Evolutionary conservation across 2,329 filamentous ascomycete genomes (phyloP).

Genomic region (Fusarium mexicanum): DNA sequence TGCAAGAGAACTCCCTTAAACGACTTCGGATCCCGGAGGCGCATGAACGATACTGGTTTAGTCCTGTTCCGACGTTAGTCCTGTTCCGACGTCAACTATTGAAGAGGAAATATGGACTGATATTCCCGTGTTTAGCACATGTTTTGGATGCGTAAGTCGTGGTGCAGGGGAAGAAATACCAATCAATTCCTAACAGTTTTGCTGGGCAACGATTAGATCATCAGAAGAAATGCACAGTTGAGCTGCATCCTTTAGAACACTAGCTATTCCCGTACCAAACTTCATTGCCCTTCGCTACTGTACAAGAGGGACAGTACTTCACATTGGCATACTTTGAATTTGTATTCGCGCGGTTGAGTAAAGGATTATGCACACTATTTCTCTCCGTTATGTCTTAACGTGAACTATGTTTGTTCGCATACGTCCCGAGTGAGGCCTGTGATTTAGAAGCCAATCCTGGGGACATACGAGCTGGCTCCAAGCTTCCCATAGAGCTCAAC

Average conservation of each 20-base stretch:
- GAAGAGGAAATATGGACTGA: not conserved
- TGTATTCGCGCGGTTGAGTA: accelerated
- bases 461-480: accelerated
- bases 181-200: no score
- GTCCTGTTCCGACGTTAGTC: not conserved
- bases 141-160: not conserved
- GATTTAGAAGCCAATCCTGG: accelerated
- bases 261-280: not conserved
- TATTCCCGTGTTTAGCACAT: accelerated
- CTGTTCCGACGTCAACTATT: accelerated
- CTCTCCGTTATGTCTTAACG: not conserved
- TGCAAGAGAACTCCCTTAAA: accelerated
- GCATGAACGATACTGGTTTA: not conserved
- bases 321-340: accelerated
- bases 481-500: not conserved
- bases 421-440: not conserved
- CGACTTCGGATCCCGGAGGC: accelerated
- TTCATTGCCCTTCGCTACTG: not conserved
- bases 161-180: accelerated
- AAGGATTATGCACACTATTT: accelerated
- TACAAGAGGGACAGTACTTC: not conserved
- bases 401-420: accelerated
- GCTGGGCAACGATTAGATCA: not conserved
- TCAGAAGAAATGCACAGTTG: not conserved
- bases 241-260: not conserved